Conservation (phyloP, 164 flowering plant genomes). For the Cinnamomum chago region DNA sequence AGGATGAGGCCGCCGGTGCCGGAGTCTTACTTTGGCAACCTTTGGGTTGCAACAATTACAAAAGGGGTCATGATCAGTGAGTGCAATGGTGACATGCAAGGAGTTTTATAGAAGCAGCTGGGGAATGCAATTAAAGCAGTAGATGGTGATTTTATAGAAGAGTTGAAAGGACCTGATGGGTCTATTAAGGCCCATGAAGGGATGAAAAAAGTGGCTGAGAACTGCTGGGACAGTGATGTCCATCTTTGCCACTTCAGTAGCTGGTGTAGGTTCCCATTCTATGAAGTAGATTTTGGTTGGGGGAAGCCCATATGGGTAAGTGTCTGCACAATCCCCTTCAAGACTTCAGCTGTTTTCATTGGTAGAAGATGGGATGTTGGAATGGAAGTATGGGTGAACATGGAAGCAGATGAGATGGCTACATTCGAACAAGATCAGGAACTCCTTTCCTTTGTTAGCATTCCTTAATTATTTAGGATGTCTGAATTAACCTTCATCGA, state of each 20-base stretch:
- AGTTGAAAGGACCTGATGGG: conserved; percentile 15
- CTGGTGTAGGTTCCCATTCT: conserved; percentile 1
- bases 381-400: conserved; percentile 6
- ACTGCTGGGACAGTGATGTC: background rate
- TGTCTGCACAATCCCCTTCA: background rate
- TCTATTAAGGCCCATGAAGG: background rate
- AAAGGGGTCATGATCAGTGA: background rate
- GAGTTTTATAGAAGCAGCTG: background rate
- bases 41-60: background rate
- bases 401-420: conserved; percentile 1
- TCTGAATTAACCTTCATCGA: too few relatives aligned
- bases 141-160: background rate
- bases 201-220: background rate
- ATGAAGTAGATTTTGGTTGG: conserved; percentile 4
- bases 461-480: background rate
- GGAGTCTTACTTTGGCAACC: conserved; percentile 22
- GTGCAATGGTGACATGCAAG: background rate
- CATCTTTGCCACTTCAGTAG: background rate
- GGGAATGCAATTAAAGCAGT: background rate
- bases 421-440: conserved; percentile 1
- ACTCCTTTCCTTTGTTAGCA: background rate
- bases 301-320: conserved; percentile 4
- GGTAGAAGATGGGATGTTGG: background rate
- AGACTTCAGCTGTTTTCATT: background rate
- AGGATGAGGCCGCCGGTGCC: background rate